Conservation (phyloP, 352 stramenopile genomes). For the Globisporangium cederbergense region DNA sequence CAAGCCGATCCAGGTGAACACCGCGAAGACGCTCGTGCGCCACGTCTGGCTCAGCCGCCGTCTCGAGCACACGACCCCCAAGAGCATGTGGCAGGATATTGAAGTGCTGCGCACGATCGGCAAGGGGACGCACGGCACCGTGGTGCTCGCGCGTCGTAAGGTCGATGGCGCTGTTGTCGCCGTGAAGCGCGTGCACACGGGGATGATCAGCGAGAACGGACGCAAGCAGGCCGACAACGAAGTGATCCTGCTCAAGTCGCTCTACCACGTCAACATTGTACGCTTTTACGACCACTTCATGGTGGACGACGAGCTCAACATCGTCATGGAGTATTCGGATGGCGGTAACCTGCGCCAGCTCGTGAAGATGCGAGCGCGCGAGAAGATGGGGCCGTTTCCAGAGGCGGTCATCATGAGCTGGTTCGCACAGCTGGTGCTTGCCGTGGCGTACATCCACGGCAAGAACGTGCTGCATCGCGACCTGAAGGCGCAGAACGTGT, state of each 20-base stretch:
- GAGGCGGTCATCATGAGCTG: constrained; percentile 85
- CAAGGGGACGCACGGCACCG: constrained; percentile 83
- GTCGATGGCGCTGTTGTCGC: constrained; percentile 78
- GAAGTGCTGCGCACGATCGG: constrained; percentile 86
- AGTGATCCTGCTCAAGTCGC: constrained; percentile 85
- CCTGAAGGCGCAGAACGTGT: constrained; percentile 87
- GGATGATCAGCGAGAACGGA: constrained; percentile 77
- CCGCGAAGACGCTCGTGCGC: constrained; percentile 85
- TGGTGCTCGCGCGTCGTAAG: constrained; percentile 73
- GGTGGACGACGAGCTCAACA: constrained; percentile 84
- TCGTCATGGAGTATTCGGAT: constrained; percentile 88
- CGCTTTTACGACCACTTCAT: constrained; percentile 89
- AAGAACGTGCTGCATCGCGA: constrained; percentile 89
- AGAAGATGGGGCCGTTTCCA: constrained; percentile 82
- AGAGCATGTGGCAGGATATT: constrained; percentile 82
- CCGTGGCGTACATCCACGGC: constrained; percentile 85
- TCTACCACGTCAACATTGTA: constrained; percentile 90
- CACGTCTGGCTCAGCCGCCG: constrained; percentile 83
- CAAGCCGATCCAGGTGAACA: constrained; percentile 89
- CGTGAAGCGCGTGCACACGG: constrained; percentile 81
- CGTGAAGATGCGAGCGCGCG: constrained; percentile 69
- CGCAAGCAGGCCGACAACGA: constrained; percentile 88
- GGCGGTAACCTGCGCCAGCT: constrained; percentile 81
- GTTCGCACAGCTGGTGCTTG: constrained; percentile 84
- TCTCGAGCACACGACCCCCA: constrained; percentile 57